Percentiles rank a stretch among this genome's conserved stretches.
Conservation (phyloP, 1,284 basidiomycete species). For the Wolfiporia cocos region DNA sequence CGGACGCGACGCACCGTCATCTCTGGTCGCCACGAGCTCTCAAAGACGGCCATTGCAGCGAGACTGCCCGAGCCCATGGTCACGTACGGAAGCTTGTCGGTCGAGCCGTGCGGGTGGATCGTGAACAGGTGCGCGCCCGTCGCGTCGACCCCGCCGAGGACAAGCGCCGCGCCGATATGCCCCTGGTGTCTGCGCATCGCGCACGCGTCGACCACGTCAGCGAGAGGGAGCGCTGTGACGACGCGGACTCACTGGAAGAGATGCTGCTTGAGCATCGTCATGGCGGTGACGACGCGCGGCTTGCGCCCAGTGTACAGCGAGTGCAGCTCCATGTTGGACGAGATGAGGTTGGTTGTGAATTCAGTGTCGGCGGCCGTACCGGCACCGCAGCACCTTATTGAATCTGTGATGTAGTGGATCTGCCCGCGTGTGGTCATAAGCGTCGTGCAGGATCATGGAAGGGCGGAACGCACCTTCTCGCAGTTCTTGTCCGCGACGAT, state of each 20-base stretch:
- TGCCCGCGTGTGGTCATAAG: constrained; percentile 24
- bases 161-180: constrained; percentile 91
- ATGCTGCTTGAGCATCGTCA: constrained; percentile 96
- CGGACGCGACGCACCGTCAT: constrained; percentile 62
- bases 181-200: constrained; percentile 78
- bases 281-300: constrained; percentile 90
- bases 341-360: constrained; percentile 90
- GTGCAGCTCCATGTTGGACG: constrained; percentile 90
- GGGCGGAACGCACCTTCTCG: constrained; percentile 72
- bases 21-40: constrained; percentile 79
- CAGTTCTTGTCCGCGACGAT: constrained; percentile 99
- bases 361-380: constrained; percentile 98
- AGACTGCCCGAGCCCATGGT: constrained; percentile 97
- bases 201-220: not conserved
- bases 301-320: constrained; percentile 80
- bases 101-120: constrained; percentile 94
- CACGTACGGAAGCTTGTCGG: constrained; percentile 98
- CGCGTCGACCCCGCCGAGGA: constrained; percentile 93
- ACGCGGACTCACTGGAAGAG: constrained; percentile 58
- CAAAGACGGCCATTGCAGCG: constrained; percentile 98
- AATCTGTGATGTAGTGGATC: constrained; percentile 96
- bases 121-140: constrained; percentile 96
- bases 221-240: constrained; percentile 8
- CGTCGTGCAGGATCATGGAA: not conserved
- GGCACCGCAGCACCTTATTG: constrained; percentile 96